These are phyloP conservation scores for Mollisia scopiformis DNA, from an alignment of 2,329 filamentous ascomycete species.

Conservation along the genomic window DNA sequence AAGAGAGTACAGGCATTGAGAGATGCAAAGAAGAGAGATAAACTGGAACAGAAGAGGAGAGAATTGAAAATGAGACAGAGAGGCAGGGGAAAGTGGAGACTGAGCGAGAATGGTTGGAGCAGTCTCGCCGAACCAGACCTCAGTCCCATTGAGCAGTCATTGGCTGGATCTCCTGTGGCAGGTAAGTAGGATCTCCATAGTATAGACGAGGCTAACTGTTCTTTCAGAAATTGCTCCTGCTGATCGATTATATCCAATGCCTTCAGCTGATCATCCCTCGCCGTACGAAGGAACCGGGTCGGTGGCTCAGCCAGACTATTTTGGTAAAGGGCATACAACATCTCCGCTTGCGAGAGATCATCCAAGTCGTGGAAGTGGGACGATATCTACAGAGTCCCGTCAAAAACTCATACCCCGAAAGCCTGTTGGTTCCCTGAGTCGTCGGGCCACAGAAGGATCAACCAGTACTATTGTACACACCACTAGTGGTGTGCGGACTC, in stretches of 20 bases:
- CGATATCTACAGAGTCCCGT: background rate
- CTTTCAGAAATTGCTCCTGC: conserved; percentile 15
- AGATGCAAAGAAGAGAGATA: conserved; percentile 46
- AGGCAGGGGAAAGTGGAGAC: conserved; percentile 44
- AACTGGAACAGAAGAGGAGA: conserved; percentile 41
- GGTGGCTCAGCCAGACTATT: conserved; percentile 18
- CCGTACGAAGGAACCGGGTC: conserved; percentile 9
- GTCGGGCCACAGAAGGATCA: conserved; percentile 29
- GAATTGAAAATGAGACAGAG: conserved; percentile 50
- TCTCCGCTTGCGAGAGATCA: conserved; percentile 15
- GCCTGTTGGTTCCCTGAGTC: conserved; percentile 17
- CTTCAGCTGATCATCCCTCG: conserved; percentile 13
- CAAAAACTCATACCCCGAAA: conserved; percentile 16
- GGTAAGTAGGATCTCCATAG: conserved; percentile 12
- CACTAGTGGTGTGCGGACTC: background rate
- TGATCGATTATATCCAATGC: conserved; percentile 26
- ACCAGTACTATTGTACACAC: conserved; percentile 43
- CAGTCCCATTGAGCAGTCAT: conserved; percentile 26
- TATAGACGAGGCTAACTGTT: background rate
- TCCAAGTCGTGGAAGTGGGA: background rate
- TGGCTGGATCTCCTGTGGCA: conserved; percentile 15
- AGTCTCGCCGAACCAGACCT: conserved; percentile 48
- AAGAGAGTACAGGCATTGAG: conserved; percentile 36
- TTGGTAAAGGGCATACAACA: conserved; percentile 13
- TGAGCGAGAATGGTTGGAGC: conserved; percentile 29